Evolutionary conservation across 306 rosid species (phyloP), one percentile per base, ranked within the genome.

Genomic region (Dryas alaskensis): DNA sequence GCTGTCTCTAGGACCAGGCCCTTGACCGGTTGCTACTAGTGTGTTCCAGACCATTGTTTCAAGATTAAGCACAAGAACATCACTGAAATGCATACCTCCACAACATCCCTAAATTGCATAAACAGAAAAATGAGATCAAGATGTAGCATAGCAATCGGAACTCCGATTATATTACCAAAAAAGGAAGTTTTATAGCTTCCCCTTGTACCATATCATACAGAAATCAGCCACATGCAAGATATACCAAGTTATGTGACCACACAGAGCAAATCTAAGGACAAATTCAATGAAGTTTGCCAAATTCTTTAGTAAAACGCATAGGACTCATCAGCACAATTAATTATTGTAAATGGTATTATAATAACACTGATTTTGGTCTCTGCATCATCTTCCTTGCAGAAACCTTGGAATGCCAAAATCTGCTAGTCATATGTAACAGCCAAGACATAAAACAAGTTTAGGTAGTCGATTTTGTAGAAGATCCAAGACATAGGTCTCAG

Each of bases 1-100:
- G 85, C 99, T 94, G 78, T 94, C 99, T 77, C 99, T 87, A 2
- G 97, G 92, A 10, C 99, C 99, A 43, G 99, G 99, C 27, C 90
- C 88, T 65, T 84, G 85, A 40, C 99, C 97, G 0, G 82, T 81
- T 5, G 97, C 82, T 8, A 16, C 80, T 53, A 92, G 83, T 50
- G 85, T 83, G 76, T 78, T 88, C 99, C 99, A 89, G 4, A 74
- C 74, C 99, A 94, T 92, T 37, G 87, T 89, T 4, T 86, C 90
- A 12, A 88, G 84, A 86, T 87, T 85, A 47, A 92, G 80, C 75
- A 86, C 77, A 61, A 88, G 89, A 67, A 94, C 97, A 81, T 94
- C 97, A 60, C 96, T 85, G 39, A 84, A 88, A 85, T 94, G 99
- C 40, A 90, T 65, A 13, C 99, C 99, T 12, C 99, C 99, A 65